A percentile compares a stretch with the other conserved stretches of the same genome.
Evolutionary conservation across 2,329 filamentous ascomycete species (phyloP).

Genomic region (Diaporthe longicolla): DNA sequence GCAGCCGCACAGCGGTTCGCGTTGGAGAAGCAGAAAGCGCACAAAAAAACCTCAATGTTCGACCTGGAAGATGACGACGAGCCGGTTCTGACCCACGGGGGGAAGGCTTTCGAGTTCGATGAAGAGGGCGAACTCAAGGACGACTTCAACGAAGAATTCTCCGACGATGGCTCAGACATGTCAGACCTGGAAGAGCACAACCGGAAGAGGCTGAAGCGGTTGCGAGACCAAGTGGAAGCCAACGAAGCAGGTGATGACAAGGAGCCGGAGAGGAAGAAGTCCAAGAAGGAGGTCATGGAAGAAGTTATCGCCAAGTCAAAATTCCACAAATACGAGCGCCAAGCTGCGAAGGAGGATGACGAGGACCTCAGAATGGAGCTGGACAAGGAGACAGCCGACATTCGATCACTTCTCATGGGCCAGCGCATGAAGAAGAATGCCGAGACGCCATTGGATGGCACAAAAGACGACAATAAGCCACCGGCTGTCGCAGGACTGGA

Average conservation of each 20-base stretch:
- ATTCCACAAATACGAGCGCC: slow-evolving; percentile 92
- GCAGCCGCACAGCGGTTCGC: slow-evolving; percentile 93
- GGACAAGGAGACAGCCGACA: slow-evolving; percentile 84
- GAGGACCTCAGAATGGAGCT: slow-evolving; percentile 88
- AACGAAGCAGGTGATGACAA: slow-evolving; percentile 64
- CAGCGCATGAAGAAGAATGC: slow-evolving; percentile 53
- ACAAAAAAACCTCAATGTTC: slow-evolving; percentile 86
- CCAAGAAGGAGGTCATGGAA: slow-evolving; percentile 97
- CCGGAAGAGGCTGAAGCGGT: slow-evolving; percentile 68
- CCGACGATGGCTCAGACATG: slow-evolving; percentile 70
- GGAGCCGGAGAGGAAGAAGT: slow-evolving; percentile 88
- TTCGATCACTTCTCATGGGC: slow-evolving; percentile 79
- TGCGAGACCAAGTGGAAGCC: slow-evolving; percentile 61
- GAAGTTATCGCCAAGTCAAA: slow-evolving; percentile 99
- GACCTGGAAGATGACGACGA: slow-evolving; percentile 88
- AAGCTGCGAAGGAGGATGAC: slow-evolving; percentile 92
- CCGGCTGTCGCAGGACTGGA: slow-evolving; percentile 64
- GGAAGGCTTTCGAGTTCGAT: slow-evolving; percentile 79
- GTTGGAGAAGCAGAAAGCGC: slow-evolving; percentile 83
- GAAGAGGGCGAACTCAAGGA: slow-evolving; percentile 69
- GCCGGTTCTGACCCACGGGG: slow-evolving; percentile 84
- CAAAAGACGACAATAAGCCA: slow-evolving; percentile 43
- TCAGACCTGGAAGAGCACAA: slow-evolving; percentile 62
- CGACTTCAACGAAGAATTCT: slow-evolving; percentile 82
- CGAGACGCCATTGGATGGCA: slow-evolving; percentile 47